A percentile compares a stretch with the other conserved stretches of the same genome.
These are phyloP conservation scores for Nepenthes gracilis DNA, from an alignment of 148 eudicot genomes.

Conservation along the genomic window DNA sequence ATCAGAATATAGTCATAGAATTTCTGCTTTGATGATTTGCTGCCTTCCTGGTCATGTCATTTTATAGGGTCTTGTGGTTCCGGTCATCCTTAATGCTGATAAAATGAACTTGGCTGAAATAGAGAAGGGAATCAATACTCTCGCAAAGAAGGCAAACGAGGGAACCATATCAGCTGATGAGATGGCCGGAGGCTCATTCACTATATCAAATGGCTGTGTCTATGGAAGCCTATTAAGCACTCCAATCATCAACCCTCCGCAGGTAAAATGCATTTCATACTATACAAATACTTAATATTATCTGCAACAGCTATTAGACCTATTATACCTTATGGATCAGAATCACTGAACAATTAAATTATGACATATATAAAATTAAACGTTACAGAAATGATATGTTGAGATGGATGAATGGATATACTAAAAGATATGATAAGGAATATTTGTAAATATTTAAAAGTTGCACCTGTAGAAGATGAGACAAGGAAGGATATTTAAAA, in stretches of 20 bases:
- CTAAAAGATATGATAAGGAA: no score
- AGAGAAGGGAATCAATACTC: slow-evolving; percentile 71
- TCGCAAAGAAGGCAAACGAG: slow-evolving; percentile 76
- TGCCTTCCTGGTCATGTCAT: not conserved
- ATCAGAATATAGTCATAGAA: no score
- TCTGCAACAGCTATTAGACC: no score
- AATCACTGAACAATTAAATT: no score
- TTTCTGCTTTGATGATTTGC: no score
- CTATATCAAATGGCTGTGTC: slow-evolving; percentile 95
- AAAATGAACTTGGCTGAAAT: slow-evolving; percentile 91
- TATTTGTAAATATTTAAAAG: no score
- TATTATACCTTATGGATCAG: no score
- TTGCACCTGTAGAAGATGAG: no score
- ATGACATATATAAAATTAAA: no score
- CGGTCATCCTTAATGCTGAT: slow-evolving; percentile 76
- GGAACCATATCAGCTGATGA: slow-evolving; percentile 91
- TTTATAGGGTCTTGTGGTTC: slow-evolving; percentile 83
- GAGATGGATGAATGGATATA: no score
- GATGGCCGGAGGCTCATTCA: slow-evolving; percentile 94
- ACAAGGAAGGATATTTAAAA: no score
- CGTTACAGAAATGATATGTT: no score
- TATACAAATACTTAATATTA: not conserved
- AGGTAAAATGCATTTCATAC: slow-evolving; percentile 29
- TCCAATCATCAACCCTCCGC: slow-evolving; percentile 96
- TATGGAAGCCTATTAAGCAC: slow-evolving; percentile 98